Evolutionary conservation across 371 early-diverging fungal genomes (phyloP).

Genomic region (Funneliformis caledonium): DNA sequence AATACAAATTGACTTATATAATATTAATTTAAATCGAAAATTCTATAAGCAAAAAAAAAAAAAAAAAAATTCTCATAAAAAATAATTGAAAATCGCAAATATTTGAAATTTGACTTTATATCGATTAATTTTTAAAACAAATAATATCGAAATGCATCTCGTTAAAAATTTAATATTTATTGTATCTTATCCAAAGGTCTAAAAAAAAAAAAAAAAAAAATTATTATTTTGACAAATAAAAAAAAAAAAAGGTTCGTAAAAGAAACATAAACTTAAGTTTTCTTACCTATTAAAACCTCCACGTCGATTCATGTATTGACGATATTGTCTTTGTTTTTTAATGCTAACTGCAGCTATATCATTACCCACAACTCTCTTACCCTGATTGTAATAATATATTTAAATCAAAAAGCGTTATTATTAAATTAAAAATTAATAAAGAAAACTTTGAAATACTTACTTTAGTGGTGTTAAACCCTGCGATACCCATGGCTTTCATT

Average conservation of each 20-base stretch:
- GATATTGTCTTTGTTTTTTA: slow-evolving; percentile 79
- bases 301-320: slow-evolving; percentile 95
- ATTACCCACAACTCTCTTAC: slow-evolving; percentile 70
- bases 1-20: too few species aligned
- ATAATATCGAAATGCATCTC: too few species aligned
- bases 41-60: too few species aligned
- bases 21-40: too few species aligned
- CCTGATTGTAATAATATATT: slow-evolving; percentile 42
- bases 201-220: not conserved
- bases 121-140: too few species aligned
- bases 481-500: slow-evolving; percentile 84
- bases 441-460: slow-evolving; percentile 46
- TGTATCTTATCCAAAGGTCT: slow-evolving; percentile 38
- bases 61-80: too few species aligned
- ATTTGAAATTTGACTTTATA: too few species aligned
- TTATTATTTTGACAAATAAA: not conserved
- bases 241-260: not conserved
- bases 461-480: slow-evolving; percentile 89
- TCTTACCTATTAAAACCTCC: slow-evolving; percentile 85
- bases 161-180: not conserved
- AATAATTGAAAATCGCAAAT: too few species aligned
- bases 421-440: not conserved
- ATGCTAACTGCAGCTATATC: slow-evolving; percentile 73
- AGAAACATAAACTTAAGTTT: not conserved
- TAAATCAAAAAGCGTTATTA: slow-evolving; percentile 7